Base-by-base conservation (phyloP, 257 asterid genomes). In the Solanum virginianum region DNA sequence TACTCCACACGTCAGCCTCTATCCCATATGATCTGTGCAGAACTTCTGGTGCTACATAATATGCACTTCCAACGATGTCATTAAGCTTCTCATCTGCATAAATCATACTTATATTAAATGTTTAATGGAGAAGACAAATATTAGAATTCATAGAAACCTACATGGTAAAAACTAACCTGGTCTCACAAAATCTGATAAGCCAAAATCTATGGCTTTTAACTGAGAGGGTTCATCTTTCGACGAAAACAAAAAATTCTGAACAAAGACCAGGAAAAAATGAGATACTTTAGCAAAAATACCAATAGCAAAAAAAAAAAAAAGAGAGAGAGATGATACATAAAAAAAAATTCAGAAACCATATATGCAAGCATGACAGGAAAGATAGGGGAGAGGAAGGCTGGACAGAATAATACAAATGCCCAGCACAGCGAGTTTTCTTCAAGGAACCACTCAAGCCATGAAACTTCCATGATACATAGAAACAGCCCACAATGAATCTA, bases 61-160 rank as follows among this genome's bases (percentile, higher is more conserved):
- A 91, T 72, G 92, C 92, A 86, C 92, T 93, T 83, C 97, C 97
- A 65, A 93, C 97, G 12, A 93, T 87, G 82, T 93, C 95, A 43
- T 88, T 90, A 18, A 93, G 94, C 87, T 90, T 92, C 86, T 93
- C 91, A 90, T 92, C 97, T 93, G 94, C 89, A 87, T 45, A 84
- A 60, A 41, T 39, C 62, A 10, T 62, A 45, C 39, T 62, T 43
- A 39, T 55, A 54, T 24, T 80, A 62, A 60, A 47, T 88, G 66
- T 74, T 53, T 43, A 66, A 32, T 16, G 32, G 80, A 43, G 54
- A 72, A 72, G 43, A 7, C 59, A 69, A 8, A 69, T 14, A 84
- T 47, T 60, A 85, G 55, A 57, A 80, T 9, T 55, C 16, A 39
- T 51, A 3, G 41, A 74, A 84, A 45, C 77, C 69, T 9, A 45